phyloP scores from a whole-genome alignment of 306 rosid species.

The Vigna unguiculata region DNA sequence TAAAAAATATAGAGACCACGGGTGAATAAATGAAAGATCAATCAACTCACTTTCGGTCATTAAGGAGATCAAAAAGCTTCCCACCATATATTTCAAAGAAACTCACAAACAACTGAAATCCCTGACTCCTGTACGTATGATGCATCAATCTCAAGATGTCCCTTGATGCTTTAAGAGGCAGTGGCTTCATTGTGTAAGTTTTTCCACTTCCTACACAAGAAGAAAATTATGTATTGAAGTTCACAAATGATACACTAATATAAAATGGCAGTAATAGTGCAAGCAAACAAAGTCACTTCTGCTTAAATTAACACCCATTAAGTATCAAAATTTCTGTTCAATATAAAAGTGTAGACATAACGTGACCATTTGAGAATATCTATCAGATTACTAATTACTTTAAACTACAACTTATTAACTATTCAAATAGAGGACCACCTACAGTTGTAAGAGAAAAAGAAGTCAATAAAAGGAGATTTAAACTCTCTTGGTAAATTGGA shows the following conservation, averaged over 20 bases:
- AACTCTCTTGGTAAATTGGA: neutral
- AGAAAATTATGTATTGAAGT: conserved; percentile 35
- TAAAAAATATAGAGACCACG: conserved; percentile 34
- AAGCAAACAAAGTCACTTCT: conserved; percentile 27
- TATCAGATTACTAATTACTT: conserved; percentile 10
- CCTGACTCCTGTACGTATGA: conserved; percentile 83
- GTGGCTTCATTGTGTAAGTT: conserved; percentile 92
- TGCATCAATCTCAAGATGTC: conserved; percentile 92
- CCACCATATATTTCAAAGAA: conserved; percentile 96
- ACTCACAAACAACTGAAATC: conserved; percentile 87
- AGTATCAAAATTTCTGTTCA: conserved; percentile 31
- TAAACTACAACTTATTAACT: conserved; percentile 11
- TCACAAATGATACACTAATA: conserved; percentile 15
- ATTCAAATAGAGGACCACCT: conserved; percentile 23
- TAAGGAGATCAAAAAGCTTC: conserved; percentile 91
- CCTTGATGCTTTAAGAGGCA: conserved; percentile 90
- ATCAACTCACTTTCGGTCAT: conserved; percentile 76
- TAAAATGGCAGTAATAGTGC: conserved; percentile 31
- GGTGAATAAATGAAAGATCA: conserved; percentile 28
- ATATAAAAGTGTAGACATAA: neutral
- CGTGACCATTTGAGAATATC: conserved; percentile 11
- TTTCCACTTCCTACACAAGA: conserved; percentile 79
- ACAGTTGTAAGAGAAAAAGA: conserved; percentile 16
- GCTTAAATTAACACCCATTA: conserved; percentile 23
- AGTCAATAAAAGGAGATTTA: conserved; percentile 23